phyloP scores from a whole-genome alignment of 768 basidiomycete species.

The Chlorophyllum brunneum region DNA sequence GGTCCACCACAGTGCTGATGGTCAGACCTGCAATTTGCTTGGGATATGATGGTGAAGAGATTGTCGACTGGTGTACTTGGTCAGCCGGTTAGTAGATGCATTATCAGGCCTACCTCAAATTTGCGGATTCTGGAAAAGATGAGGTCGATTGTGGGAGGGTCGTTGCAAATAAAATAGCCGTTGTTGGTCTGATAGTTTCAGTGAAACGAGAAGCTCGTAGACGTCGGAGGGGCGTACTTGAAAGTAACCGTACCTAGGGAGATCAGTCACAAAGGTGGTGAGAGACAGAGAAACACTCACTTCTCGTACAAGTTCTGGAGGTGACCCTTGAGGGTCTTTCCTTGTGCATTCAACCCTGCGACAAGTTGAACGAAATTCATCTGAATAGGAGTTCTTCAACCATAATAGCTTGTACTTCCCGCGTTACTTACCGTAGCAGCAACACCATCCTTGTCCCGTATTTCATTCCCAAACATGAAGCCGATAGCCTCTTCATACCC shows the following conservation, averaged over 20 bases:
- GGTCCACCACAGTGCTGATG: constrained; percentile 64
- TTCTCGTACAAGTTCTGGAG: constrained; percentile 60
- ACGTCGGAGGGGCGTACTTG: constrained; percentile 39
- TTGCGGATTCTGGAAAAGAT: constrained; percentile 69
- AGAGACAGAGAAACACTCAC: constrained; percentile 28
- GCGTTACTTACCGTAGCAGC: constrained; percentile 58
- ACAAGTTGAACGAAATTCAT: constrained; percentile 69
- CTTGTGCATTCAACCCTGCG: constrained; percentile 41
- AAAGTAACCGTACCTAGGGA: constrained; percentile 69
- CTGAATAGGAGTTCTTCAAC: constrained; percentile 28
- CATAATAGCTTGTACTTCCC: neutral
- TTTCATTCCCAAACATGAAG: constrained; percentile 77
- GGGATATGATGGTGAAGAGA: constrained; percentile 49
- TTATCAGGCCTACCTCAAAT: constrained; percentile 37
- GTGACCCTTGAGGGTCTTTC: constrained; percentile 51
- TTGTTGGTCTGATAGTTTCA: constrained; percentile 58
- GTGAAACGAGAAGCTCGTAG: neutral
- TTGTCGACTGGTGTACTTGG: constrained; percentile 8
- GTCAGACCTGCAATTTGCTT: constrained; percentile 52
- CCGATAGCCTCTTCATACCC: constrained; percentile 94
- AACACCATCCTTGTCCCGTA: constrained; percentile 88
- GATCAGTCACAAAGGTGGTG: neutral
- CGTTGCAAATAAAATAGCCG: constrained; percentile 76
- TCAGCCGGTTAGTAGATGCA: too few relatives aligned
- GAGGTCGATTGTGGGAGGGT: constrained; percentile 56